These are phyloP conservation scores for Erucastrum elatum DNA, from an alignment of 345 rosid genomes.

Conservation along the genomic window DNA sequence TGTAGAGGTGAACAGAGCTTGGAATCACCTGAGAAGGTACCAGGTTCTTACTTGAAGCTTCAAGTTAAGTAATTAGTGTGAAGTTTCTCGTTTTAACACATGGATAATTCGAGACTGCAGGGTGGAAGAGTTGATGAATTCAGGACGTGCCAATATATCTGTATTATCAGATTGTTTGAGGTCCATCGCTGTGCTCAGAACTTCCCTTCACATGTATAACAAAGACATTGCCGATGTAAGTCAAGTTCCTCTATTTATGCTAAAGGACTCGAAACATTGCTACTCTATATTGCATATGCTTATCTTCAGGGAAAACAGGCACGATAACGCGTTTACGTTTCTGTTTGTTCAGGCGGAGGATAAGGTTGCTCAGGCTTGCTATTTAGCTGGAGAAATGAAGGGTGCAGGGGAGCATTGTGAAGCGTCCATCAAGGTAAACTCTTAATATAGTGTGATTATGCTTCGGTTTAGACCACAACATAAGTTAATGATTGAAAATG, in stretches of 20 bases:
- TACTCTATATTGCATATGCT: neutral
- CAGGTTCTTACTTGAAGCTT: neutral
- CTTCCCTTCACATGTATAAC: conserved; percentile 62
- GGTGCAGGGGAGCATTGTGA: conserved; percentile 61
- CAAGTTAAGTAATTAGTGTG: neutral
- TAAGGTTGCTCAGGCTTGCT: conserved; percentile 66
- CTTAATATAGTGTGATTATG: neutral
- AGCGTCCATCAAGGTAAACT: conserved; percentile 60
- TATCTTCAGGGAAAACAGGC: neutral
- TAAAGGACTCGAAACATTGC: neutral
- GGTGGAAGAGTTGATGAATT: conserved; percentile 50
- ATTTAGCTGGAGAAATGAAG: conserved; percentile 55
- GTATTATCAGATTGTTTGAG: conserved; percentile 51
- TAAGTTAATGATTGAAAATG: neutral
- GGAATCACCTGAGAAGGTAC: conserved; percentile 58
- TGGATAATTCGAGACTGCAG: conserved; percentile 37
- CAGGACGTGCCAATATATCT: conserved; percentile 39
- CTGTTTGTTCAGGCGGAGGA: conserved; percentile 63
- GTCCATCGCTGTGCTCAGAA: conserved; percentile 55
- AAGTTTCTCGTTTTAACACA: conserved; percentile 3
- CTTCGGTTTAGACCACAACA: conserved; percentile 4
- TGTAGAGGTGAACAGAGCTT: conserved; percentile 50
- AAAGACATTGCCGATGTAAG: conserved; percentile 76
- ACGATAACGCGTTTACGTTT: neutral
- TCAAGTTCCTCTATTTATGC: conserved; percentile 5